Evolutionary conservation across 495 filamentous ascomycete species (phyloP).

Genomic region (Penicillium lividum): DNA sequence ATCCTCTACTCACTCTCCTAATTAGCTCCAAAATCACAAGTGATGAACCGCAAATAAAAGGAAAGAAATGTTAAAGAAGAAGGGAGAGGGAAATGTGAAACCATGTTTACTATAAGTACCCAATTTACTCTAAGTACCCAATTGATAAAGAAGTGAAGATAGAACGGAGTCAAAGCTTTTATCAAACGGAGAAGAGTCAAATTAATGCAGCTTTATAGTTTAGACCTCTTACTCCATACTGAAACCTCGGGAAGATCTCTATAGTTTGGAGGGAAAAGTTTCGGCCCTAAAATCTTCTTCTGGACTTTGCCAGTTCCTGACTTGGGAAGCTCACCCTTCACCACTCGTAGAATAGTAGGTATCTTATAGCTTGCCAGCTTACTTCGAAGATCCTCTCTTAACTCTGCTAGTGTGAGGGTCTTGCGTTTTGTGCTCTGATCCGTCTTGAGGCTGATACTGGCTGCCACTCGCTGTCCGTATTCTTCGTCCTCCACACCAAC

Average conservation of each 20-base stretch:
- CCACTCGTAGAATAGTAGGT: constrained; percentile 46
- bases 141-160: too few species aligned
- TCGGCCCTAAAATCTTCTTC: constrained; percentile 50
- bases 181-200: background rate
- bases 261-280: constrained; percentile 45
- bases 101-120: too few species aligned
- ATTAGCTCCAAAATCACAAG: too few species aligned
- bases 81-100: too few species aligned
- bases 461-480: constrained; percentile 54
- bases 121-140: too few species aligned
- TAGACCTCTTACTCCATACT: constrained; percentile 34
- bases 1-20: too few species aligned
- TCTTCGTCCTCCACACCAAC: constrained; percentile 45
- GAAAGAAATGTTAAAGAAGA: too few species aligned
- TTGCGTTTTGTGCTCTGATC: constrained; percentile 20
- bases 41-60: too few species aligned
- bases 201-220: constrained; percentile 13
- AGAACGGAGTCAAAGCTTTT: background rate
- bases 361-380: constrained; percentile 49
- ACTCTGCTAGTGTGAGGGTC: constrained; percentile 33
- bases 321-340: constrained; percentile 50
- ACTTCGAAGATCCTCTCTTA: constrained; percentile 42
- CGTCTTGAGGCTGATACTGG: constrained; percentile 39
- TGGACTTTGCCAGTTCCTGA: constrained; percentile 50
- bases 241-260: constrained; percentile 36